phyloP scores from a whole-genome alignment of 257 asterid genomes.

The Thymus quinquecostatus region DNA sequence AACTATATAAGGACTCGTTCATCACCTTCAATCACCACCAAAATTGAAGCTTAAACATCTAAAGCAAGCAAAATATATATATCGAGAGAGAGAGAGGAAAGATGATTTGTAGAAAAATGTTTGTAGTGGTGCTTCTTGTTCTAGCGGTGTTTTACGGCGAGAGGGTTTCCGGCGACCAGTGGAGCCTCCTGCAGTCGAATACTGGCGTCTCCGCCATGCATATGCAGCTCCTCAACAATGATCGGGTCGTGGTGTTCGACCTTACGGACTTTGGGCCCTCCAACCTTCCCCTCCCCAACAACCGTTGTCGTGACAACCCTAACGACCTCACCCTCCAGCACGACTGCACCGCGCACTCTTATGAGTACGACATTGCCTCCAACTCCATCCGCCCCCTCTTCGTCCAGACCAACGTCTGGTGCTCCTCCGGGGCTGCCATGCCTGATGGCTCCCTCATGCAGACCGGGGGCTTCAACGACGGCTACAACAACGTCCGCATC shows the following conservation, averaged over 20 bases:
- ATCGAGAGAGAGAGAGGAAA: no score
- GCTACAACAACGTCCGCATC: slow-evolving; percentile 43
- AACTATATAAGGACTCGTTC: no score
- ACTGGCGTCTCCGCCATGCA: slow-evolving; percentile 69
- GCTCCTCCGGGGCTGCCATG: slow-evolving; percentile 62
- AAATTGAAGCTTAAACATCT: no score
- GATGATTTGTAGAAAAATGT: no score
- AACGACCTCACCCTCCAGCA: neutral
- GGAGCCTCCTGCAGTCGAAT: slow-evolving; percentile 46
- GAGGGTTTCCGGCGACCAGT: slow-evolving; percentile 39
- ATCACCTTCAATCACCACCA: no score
- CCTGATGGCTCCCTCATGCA: slow-evolving; percentile 50
- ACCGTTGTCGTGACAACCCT: slow-evolving; percentile 41
- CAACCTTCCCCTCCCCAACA: slow-evolving; percentile 53
- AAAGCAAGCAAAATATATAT: no score
- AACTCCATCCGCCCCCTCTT: slow-evolving; percentile 55
- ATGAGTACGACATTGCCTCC: slow-evolving; percentile 47
- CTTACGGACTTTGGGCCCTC: slow-evolving; percentile 62
- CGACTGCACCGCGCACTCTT: slow-evolving; percentile 66
- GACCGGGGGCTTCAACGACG: slow-evolving; percentile 55
- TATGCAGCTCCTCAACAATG: slow-evolving; percentile 68
- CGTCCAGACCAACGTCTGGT: slow-evolving; percentile 60
- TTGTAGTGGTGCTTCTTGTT: neutral
- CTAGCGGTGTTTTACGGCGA: neutral
- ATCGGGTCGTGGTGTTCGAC: slow-evolving; percentile 61